Evolutionary conservation across 2,329 filamentous ascomycete genomes (phyloP), one percentile per base, ranked within the genome.

Genomic region (Colletotrichum chrysophilum): DNA sequence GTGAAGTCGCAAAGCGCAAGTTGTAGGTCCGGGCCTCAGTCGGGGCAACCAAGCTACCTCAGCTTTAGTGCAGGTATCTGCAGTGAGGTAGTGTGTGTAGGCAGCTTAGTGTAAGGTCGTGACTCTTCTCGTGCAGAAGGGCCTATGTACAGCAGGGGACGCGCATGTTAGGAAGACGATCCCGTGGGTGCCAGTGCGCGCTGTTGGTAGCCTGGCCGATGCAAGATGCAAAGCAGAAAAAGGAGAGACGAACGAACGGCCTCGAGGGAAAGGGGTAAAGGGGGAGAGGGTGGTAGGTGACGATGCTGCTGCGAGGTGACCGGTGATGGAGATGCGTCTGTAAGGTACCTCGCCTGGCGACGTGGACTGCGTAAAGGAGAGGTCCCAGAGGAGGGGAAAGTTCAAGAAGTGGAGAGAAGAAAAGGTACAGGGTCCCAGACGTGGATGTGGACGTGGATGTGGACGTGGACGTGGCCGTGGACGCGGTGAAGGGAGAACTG

Each of bases 11-110:
- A 69, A 36, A 55, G 24, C 56, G 34, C 34, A 61, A 24, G 52
- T 71, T 43, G 64, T 30, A 75, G 65, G 74, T 76, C 58, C 56
- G 65, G 65, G 74, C 48, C 65, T 74, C 43, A 61, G 69, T 72
- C 38, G 69, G 69, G 62, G 62, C 52, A 71, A 72, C 55, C 55
- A 72, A 30, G 18, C 66, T 68, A 68, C 43, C 28, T 60, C 30
- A 12, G 18, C 13, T 56, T 24, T 26, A 48, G 34, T 21, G 36
- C 34, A 55, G 18, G 38, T 66, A 66, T 32, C 18, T n/a, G 65
- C 55, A 28, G 24, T 26, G 21, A 58, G 55, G 55, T 28, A 58
- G 26, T n/a, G n/a, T 13, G n/a, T 52, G 6, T 60, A 55, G 18
- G 38, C 38, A 62, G 60, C 34, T 28, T 75, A 72, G 26, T 62